Evolutionary conservation across 2,329 filamentous ascomycete species (phyloP), one percentile per base, ranked within the genome.

Genomic region (Dactylellina leptospora): DNA sequence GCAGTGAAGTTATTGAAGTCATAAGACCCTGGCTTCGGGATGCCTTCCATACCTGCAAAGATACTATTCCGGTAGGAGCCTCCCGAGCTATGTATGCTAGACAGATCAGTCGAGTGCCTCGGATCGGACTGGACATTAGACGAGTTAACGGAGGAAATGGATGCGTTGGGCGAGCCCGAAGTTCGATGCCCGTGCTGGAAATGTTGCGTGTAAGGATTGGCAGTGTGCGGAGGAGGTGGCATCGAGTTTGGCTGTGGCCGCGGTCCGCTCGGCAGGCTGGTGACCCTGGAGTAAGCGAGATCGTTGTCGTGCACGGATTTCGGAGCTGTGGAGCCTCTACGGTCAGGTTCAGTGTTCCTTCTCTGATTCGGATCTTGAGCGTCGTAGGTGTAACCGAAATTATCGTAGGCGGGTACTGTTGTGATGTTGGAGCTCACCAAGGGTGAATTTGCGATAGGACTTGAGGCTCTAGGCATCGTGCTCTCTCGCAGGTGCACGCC

Each of bases 41-140:
- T 61, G 30, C 62, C 63, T 30, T 61, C 72, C 33, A 70, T 71
- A 44, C 50, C 61, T 8, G 73, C 60, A 47, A 73, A 73, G n/a
- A 74, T 62, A 33, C 59, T 74, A 45, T 73, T 73, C 18, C 73
- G 61, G 40, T 74, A 66, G 10, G 63, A 64, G 30, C 64, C 68
- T 36, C 69, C 66, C 36, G 73, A 73, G 61, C 66, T 74, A 78
- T 87, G 84, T 75, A 89, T 81, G 79, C 87, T 89, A 64, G 84
- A 83, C 77, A 88, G 86, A 78, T 89, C 87, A 68, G 85, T 83
- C 13, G 85, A 87, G 45, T 82, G 81, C 76, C 85, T 82, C 40
- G 84, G 84, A 76, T 83, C 84, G 33, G 80, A 80, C 1, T 68
- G 58, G 36, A 56, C 82, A 10, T 80, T 82, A 20, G 76, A 77